Percentiles rank a stretch among this genome's conserved stretches.
These are phyloP conservation scores for Thielaviopsis euricoi DNA, from an alignment of 2,329 filamentous ascomycete genomes.

Conservation along the genomic window DNA sequence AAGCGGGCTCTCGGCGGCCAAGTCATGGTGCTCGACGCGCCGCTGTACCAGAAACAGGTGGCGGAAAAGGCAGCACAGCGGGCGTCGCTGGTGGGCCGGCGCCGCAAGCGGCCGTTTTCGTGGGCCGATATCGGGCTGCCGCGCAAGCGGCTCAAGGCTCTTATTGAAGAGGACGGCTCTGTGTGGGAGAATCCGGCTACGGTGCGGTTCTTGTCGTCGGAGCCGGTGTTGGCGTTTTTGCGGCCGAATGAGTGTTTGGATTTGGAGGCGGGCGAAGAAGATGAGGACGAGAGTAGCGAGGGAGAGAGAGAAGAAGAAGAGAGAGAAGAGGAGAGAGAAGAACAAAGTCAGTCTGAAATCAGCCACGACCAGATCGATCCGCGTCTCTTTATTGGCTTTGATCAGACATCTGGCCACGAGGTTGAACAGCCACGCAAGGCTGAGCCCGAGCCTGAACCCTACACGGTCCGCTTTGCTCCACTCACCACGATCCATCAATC, in stretches of 20 bases:
- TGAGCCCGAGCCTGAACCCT: background rate
- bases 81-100: background rate
- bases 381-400: constrained; percentile 2
- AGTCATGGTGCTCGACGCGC: constrained; percentile 32
- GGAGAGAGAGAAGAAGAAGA: background rate
- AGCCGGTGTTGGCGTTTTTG: constrained; percentile 9
- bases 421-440: background rate
- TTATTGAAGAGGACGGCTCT: constrained; percentile 10
- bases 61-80: constrained; percentile 7
- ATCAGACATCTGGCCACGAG: background rate
- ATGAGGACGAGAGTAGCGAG: background rate
- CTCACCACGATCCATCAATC: background rate
- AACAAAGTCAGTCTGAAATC: background rate
- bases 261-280: background rate
- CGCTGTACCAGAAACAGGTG: constrained; percentile 29
- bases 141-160: constrained; percentile 4
- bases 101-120: constrained; percentile 7
- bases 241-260: constrained; percentile 9
- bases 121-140: constrained; percentile 9
- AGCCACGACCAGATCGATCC: constrained; percentile 7
- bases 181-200: constrained; percentile 10
- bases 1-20: constrained; percentile 17
- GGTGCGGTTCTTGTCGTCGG: constrained; percentile 6
- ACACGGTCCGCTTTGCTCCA: background rate
- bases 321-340: background rate